These are phyloP conservation scores for Tricholoma matsutake DNA, from an alignment of 768 basidiomycete genomes.

Conservation along the genomic window DNA sequence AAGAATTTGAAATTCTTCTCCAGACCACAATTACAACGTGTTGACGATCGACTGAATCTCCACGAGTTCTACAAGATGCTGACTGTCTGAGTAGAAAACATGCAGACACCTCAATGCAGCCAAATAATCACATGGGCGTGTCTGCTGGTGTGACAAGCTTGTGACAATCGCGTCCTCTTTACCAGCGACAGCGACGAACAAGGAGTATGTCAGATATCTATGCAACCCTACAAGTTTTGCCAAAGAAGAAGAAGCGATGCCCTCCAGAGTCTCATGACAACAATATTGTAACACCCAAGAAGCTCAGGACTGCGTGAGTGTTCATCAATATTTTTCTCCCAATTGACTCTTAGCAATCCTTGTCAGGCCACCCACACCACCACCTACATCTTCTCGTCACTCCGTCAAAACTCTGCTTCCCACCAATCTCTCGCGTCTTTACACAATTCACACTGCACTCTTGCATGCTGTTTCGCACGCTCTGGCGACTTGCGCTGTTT, in stretches of 20 bases:
- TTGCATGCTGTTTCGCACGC: conserved; percentile 85
- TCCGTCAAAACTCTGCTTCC: conserved; percentile 40
- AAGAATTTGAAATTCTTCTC: neutral
- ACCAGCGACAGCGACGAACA: conserved; percentile 14
- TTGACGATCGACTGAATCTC: too few species aligned
- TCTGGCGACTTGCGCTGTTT: conserved; percentile 76
- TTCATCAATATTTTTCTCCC: neutral
- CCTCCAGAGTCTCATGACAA: conserved; percentile 54
- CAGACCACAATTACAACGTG: neutral
- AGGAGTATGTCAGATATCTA: conserved; percentile 59
- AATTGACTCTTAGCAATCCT: conserved; percentile 6
- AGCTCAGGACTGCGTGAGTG: conserved; percentile 54
- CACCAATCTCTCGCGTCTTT: conserved; percentile 56
- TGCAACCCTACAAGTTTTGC: conserved; percentile 60
- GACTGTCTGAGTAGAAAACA: too few species aligned
- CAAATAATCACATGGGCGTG: conserved; percentile 7
- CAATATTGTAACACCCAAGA: conserved; percentile 62
- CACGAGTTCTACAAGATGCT: too few species aligned
- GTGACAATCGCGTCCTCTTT: conserved; percentile 6
- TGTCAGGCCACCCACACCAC: conserved; percentile 58
- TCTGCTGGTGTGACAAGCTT: neutral
- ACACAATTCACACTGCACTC: conserved; percentile 61
- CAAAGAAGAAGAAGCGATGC: conserved; percentile 60
- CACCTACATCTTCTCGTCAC: conserved; percentile 42
- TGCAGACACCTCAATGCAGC: too few species aligned